Evolutionary conservation across 805 yeast genomes (phyloP).

Genomic region (Wickerhamiella bombiphila): DNA sequence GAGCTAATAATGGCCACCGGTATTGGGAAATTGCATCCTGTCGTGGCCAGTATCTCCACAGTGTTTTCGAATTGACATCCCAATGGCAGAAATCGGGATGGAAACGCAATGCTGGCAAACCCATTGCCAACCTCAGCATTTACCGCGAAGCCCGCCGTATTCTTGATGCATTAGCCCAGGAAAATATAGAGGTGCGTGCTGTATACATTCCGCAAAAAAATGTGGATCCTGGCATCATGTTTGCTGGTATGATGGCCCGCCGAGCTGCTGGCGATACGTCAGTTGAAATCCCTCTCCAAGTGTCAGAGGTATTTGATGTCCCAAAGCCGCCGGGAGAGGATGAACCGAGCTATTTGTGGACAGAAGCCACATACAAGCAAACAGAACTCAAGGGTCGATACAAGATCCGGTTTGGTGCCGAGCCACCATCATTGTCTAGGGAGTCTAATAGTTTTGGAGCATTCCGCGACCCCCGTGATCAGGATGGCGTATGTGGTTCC

Average conservation of each 20-base stretch:
- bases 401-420: constrained; percentile 2
- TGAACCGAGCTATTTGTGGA: not conserved
- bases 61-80: constrained; percentile 5
- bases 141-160: constrained; percentile 7
- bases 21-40: constrained; percentile 8
- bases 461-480: constrained; percentile 2
- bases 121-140: constrained; percentile 8
- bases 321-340: constrained; percentile 4
- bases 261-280: constrained; percentile 7
- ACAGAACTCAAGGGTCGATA: constrained; percentile 1
- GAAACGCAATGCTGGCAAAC: constrained; percentile 7
- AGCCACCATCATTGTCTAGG: constrained; percentile 1
- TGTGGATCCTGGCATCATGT: constrained; percentile 5
- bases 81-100: constrained; percentile 5
- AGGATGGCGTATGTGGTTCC: constrained; percentile 3
- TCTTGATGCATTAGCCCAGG: constrained; percentile 4
- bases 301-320: constrained; percentile 1
- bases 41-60: constrained; percentile 7
- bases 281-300: constrained; percentile 5
- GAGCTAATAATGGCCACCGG: constrained; percentile 2
- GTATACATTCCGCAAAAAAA: constrained; percentile 5
- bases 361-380: not conserved
- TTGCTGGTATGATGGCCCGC: constrained; percentile 9
- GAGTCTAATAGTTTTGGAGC: not conserved
- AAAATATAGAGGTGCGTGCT: constrained; percentile 4